Evolutionary conservation across 1,284 basidiomycete genomes (phyloP).

Genomic region (Ceratobasidium sp.): DNA sequence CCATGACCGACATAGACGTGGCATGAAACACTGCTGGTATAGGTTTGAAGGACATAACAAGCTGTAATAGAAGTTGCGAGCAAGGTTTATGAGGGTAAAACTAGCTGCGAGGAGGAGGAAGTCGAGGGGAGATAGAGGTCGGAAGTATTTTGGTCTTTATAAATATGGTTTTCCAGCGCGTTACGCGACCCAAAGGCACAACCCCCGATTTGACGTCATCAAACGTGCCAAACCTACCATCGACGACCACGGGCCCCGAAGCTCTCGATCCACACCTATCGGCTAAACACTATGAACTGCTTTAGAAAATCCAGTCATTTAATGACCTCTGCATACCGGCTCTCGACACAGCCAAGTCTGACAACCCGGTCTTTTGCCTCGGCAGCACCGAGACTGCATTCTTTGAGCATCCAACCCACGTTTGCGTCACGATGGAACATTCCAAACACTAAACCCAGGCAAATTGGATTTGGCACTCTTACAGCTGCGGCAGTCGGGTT

Average conservation of each 20-base stretch:
- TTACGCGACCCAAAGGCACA: conserved; percentile 9
- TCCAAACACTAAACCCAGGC: background rate
- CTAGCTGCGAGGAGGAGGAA: background rate
- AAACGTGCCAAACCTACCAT: background rate
- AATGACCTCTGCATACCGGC: conserved; percentile 23
- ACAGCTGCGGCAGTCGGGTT: conserved; percentile 32
- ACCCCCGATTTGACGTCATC: conserved; percentile 37
- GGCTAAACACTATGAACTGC: conserved; percentile 6
- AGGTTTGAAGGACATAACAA: conserved; percentile 28
- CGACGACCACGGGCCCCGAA: conserved; percentile 1
- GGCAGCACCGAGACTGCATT: conserved; percentile 16
- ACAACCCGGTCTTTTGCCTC: conserved; percentile 19
- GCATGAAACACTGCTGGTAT: conserved; percentile 53
- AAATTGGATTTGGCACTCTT: conserved; percentile 10
- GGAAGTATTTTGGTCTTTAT: conserved; percentile 24
- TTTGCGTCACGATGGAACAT: conserved; percentile 9
- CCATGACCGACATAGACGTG: conserved; percentile 54
- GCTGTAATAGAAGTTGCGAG: background rate
- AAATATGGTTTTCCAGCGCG: conserved; percentile 9
- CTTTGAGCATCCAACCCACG: conserved; percentile 14
- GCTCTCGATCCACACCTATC: background rate
- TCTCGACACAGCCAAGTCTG: conserved; percentile 11
- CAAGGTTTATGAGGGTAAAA: background rate
- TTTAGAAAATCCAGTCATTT: conserved; percentile 39
- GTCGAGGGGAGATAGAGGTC: background rate